Evolutionary conservation across 2,329 filamentous ascomycete genomes (phyloP).

Genomic region (Ophiostoma fasciatum): DNA sequence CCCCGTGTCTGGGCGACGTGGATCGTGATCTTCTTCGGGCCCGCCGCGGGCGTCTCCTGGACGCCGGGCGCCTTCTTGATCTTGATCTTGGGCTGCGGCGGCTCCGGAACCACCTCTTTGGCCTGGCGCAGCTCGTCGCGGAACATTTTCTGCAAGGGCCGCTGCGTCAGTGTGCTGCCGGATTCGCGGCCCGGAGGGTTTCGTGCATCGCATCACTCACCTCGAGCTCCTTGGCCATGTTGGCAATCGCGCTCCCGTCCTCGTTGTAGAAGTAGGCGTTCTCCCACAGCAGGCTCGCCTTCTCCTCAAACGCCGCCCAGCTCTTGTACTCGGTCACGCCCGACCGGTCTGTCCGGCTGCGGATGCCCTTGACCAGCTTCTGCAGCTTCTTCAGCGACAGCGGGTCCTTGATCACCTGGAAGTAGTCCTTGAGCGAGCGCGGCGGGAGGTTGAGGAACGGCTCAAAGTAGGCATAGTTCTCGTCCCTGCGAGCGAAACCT

Average conservation of each 20-base stretch:
- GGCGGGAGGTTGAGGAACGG: conserved; percentile 69
- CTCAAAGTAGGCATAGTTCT: conserved; percentile 53
- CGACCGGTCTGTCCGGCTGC: conserved; percentile 51
- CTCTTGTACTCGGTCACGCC: conserved; percentile 56
- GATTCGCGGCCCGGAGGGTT: too few species aligned
- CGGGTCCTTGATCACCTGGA: conserved; percentile 67
- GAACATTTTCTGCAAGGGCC: conserved; percentile 30
- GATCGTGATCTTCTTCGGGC: conserved; percentile 54
- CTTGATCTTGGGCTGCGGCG: conserved; percentile 63
- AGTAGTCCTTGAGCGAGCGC: conserved; percentile 69
- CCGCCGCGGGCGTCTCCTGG: conserved; percentile 25
- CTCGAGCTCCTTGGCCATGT: conserved; percentile 65
- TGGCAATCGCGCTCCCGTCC: conserved; percentile 73
- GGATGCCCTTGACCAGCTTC: conserved; percentile 60
- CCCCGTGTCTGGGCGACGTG: conserved; percentile 46
- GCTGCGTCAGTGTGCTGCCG: conserved; percentile 1
- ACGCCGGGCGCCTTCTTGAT: conserved; percentile 46
- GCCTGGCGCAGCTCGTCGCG: conserved; percentile 54
- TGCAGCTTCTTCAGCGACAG: conserved; percentile 64
- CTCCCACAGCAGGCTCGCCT: conserved; percentile 66
- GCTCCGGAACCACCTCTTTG: conserved; percentile 56
- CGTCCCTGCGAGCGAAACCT: conserved; percentile 24
- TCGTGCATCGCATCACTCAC: conserved; percentile 35
- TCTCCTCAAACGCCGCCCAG: conserved; percentile 71
- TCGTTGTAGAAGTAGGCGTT: conserved; percentile 88